Percentiles rank a stretch among this genome's conserved stretches.
phyloP scores from a whole-genome alignment of 1,284 basidiomycete genomes.

The Tylopilus orsonianus region DNA sequence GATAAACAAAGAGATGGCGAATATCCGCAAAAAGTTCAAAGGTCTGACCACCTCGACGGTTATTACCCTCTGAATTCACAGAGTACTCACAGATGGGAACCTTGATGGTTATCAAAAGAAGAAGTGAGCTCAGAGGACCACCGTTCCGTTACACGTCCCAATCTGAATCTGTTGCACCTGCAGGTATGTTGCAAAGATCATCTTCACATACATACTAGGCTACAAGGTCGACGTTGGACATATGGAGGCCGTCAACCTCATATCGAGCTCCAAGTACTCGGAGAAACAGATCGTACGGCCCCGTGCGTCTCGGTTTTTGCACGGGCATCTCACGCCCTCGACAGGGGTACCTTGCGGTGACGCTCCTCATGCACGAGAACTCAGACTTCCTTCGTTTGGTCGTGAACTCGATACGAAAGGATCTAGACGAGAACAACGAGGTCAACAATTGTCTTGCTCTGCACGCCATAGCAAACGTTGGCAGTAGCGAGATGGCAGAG shows the following conservation, averaged over 20 bases:
- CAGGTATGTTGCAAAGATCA: slow-evolving; percentile 93
- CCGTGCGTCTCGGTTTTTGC: background rate
- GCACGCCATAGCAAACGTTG: slow-evolving; percentile 98
- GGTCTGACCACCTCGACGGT: slow-evolving; percentile 43
- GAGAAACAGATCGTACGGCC: slow-evolving; percentile 96
- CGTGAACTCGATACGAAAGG: slow-evolving; percentile 97
- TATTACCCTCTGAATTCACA: slow-evolving; percentile 3
- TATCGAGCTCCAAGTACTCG: slow-evolving; percentile 93
- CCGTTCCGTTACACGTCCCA: slow-evolving; percentile 11
- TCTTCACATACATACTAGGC: slow-evolving; percentile 98
- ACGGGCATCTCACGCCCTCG: slow-evolving; percentile 33
- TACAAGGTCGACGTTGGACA: slow-evolving; percentile 99
- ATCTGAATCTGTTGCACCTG: slow-evolving; percentile 12
- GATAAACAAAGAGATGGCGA: slow-evolving; percentile 99
- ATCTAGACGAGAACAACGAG: slow-evolving; percentile 93
- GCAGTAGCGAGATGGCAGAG: slow-evolving; percentile 98
- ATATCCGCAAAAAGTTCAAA: slow-evolving; percentile 99
- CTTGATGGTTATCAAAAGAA: slow-evolving; percentile 99
- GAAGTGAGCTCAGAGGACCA: slow-evolving; percentile 63
- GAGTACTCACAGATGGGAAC: slow-evolving; percentile 73
- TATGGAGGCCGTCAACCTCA: slow-evolving; percentile 99
- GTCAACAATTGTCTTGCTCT: slow-evolving; percentile 95
- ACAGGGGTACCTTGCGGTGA: slow-evolving; percentile 94
- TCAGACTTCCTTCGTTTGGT: slow-evolving; percentile 95
- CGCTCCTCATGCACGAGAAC: slow-evolving; percentile 97